Percentiles rank a stretch among this genome's conserved stretches.
phyloP scores from a whole-genome alignment of 1,284 basidiomycete genomes.

The Volvariella surrecta region DNA sequence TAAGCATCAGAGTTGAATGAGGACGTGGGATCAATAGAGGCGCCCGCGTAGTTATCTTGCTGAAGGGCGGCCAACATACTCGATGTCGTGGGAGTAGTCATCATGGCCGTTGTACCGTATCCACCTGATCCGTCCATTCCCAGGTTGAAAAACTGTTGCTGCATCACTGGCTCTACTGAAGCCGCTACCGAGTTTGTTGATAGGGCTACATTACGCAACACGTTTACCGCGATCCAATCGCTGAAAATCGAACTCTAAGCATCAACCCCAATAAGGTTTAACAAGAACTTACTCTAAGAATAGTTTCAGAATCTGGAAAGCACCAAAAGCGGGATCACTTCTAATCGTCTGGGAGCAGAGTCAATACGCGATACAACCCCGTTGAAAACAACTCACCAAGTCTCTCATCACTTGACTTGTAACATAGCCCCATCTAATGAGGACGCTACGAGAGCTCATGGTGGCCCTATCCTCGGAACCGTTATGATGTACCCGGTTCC shows the following conservation, averaged over 20 bases:
- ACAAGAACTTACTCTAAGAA: constrained; percentile 70
- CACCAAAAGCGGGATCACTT: constrained; percentile 82
- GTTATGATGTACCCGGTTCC: constrained; percentile 38
- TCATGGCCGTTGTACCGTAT: constrained; percentile 42
- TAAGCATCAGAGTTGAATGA: constrained; percentile 62
- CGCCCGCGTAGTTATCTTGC: constrained; percentile 57
- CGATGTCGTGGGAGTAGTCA: constrained; percentile 75
- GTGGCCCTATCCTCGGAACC: constrained; percentile 61
- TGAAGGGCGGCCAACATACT: constrained; percentile 82
- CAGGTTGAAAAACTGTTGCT: constrained; percentile 74
- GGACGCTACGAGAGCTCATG: constrained; percentile 79
- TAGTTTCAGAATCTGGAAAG: constrained; percentile 84
- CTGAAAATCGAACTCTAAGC: constrained; percentile 28
- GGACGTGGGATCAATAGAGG: constrained; percentile 52
- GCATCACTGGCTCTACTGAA: constrained; percentile 82
- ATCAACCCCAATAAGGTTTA: constrained; percentile 12
- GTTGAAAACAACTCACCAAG: constrained; percentile 42
- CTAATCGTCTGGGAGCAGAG: constrained; percentile 62
- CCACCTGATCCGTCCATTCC: constrained; percentile 76
- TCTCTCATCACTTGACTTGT: constrained; percentile 87
- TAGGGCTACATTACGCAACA: constrained; percentile 74
- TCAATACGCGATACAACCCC: constrained; percentile 4
- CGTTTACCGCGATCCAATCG: constrained; percentile 86
- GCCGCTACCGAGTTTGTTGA: constrained; percentile 85
- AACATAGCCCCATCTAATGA: constrained; percentile 87